A percentile compares a stretch with the other conserved stretches of the same genome.
These are phyloP conservation scores for Tephrocybe sp. DNA, from an alignment of 768 basidiomycete species.

Conservation along the genomic window DNA sequence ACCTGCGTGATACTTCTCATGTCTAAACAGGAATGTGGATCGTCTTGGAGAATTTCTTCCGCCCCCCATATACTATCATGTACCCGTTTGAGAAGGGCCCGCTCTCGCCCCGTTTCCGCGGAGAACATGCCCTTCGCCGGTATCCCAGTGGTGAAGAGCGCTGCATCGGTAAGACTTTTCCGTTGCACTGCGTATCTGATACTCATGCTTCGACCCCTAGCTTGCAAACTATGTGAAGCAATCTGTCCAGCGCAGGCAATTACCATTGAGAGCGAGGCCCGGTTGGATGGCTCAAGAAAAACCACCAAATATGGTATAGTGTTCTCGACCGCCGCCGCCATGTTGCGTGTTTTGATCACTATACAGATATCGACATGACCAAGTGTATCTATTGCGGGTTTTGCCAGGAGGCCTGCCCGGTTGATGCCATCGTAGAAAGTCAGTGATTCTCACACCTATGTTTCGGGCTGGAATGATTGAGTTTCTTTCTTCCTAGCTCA, in stretches of 20 bases:
- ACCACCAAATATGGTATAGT: conserved; percentile 91
- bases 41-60: conserved; percentile 87
- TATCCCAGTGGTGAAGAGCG: conserved; percentile 98
- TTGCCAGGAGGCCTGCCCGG: conserved; percentile 99
- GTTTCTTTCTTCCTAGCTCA: conserved; percentile 55
- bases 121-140: conserved; percentile 94
- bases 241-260: conserved; percentile 99
- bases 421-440: conserved; percentile 99
- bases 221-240: conserved; percentile 98
- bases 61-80: conserved; percentile 98
- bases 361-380: conserved; percentile 96
- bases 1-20: neutral
- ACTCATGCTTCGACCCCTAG: conserved; percentile 39
- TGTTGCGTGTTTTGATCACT: conserved; percentile 5
- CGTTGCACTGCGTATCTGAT: neutral
- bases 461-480: conserved; percentile 1
- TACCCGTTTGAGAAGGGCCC: conserved; percentile 99
- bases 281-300: conserved; percentile 91
- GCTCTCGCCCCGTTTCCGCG: conserved; percentile 95
- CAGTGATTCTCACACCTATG: conserved; percentile 28
- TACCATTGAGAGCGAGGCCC: conserved; percentile 97
- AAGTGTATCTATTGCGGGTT: conserved; percentile 99
- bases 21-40: conserved; percentile 89
- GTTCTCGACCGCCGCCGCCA: conserved; percentile 18
- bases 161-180: conserved; percentile 80